Base-by-base conservation (phyloP, 2,329 filamentous ascomycete genomes). In the Colletotrichum cuscutae region DNA sequence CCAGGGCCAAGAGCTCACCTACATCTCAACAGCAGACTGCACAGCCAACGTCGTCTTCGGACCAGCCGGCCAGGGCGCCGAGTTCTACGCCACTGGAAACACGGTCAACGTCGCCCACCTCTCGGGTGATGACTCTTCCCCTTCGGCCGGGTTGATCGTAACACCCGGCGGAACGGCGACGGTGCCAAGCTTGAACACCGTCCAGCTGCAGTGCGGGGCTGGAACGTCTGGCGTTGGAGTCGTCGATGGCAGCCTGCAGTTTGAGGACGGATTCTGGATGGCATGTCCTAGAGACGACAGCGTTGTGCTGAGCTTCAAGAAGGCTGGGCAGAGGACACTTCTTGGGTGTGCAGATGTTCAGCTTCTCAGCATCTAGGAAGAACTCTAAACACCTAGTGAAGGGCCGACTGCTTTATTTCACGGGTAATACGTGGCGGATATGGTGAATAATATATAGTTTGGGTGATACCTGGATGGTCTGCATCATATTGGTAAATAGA, bases 1-100 rank as follows among this genome's bases (percentile, higher is more conserved):
- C 46, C 65, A 68, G 30, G 65, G 65, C 49, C 65, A 68, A 26
- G 65, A 62, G 22, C 46, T 68, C 49, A 15, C 57, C 12, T 68
- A 62, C 57, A 53, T 32, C 2, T 46, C 65, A 15, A 62, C 28
- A n/a, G 30, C 22, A 22, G 65, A 30, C 57, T 68, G 65, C 30
- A 37, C 9, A 19, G 65, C 58, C 30, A 26, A 61, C 5, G 0
- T 42, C 42, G 8, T 49, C 15, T 49, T 49, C 42, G 42, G 15
- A 6, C 42, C 42, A 9, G 42, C 42, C 19, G 19, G 42, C 42
- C 42, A 49, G 42, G 42, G 42, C 15, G 42, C 42, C 19, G 42
- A 49, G 19, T 49, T 49, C 42, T 49, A 49, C 42, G 8, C 42
- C 42, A n/a, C 19, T 4, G 19, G 19, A 5, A 49, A 2, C 42